Conservation (phyloP, 192 early-diverging fungal species). For the Coemansia reversa region DNA sequence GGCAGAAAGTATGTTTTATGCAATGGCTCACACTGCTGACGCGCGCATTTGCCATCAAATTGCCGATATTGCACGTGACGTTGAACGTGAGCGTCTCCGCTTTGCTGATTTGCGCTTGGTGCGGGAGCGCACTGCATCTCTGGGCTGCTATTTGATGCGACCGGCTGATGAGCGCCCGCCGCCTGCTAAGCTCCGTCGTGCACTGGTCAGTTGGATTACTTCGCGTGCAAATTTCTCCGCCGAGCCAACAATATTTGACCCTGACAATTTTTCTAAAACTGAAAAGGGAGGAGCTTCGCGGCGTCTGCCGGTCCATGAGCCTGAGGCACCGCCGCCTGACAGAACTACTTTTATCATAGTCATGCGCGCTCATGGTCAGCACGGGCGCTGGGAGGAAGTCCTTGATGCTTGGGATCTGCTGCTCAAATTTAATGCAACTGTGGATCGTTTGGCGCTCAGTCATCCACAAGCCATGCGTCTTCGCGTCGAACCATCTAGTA, state of each 20-base stretch:
- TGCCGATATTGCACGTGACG: constrained; percentile 2
- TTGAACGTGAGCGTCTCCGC: constrained; percentile 4
- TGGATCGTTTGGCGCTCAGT: constrained; percentile 1
- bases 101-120: constrained; percentile 24
- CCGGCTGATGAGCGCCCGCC: constrained; percentile 13
- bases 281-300: too few species aligned
- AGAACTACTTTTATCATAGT: constrained; percentile 40
- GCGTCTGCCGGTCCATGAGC: too few species aligned
- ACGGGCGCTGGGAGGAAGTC: constrained; percentile 20
- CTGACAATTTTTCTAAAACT: background rate
- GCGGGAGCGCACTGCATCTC: background rate
- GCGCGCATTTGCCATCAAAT: constrained; percentile 2
- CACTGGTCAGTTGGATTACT: constrained; percentile 35
- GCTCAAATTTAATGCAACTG: constrained; percentile 15
- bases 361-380: constrained; percentile 22
- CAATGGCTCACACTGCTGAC: constrained; percentile 22
- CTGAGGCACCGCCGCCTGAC: constrained; percentile 21
- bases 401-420: constrained; percentile 23
- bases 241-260: constrained; percentile 21
- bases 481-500: constrained; percentile 21
- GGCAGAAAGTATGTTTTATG: constrained; percentile 10
- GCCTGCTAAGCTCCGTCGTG: constrained; percentile 9
- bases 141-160: constrained; percentile 18
- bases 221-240: constrained; percentile 27
- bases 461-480: constrained; percentile 6